Evolutionary conservation across 805 yeast genomes (phyloP), one percentile per base, ranked within the genome.

Genomic region (Zygosaccharomyces bisporus): DNA sequence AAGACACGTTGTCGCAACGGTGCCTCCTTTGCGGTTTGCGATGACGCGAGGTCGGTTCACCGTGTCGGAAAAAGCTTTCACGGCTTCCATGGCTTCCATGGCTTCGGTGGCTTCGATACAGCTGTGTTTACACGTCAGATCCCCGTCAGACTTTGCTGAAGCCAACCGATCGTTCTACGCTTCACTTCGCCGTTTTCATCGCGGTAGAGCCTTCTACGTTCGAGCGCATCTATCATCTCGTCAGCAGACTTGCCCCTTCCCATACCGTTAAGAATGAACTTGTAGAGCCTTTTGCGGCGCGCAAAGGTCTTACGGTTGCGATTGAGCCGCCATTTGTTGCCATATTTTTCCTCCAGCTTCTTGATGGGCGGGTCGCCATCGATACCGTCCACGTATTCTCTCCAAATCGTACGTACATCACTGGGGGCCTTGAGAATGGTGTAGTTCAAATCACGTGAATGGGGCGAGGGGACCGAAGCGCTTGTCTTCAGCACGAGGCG

Each of bases 331-430:
- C 76, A 71, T 27, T 66, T 61, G 39, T 69, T 66, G 4, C 73
- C 73, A 48, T 63, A 71, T 33, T 60, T 61, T 20, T 64, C 64
- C 42, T 71, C 74, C n/a, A 71, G 56, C 13, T 60, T 60, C 43
- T 64, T 61, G 12, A 71, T 66, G 2, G 74, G 63, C 6, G 73
- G 73, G n/a, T 56, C 54, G 1, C 73, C 73, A 44, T 69, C 60
- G 24, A 70, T 58, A 1, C 76, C 76, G 20, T 56, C 54, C 1
- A 64, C 59, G 49, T 70, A 71, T 39, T 71, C 76, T 37, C 61
- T 62, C 69, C 72, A 69, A 25, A 63, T 61, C 7, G 64, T 61
- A 18, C 54, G 53, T 3, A 63, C 68, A 44, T 57, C 60, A 34
- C 57, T 61, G 20, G 68, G 68, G 1, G 68, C 68, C 43, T 63